Base-by-base conservation (phyloP, 2,329 filamentous ascomycete genomes). In the Exophiala mesophila region DNA sequence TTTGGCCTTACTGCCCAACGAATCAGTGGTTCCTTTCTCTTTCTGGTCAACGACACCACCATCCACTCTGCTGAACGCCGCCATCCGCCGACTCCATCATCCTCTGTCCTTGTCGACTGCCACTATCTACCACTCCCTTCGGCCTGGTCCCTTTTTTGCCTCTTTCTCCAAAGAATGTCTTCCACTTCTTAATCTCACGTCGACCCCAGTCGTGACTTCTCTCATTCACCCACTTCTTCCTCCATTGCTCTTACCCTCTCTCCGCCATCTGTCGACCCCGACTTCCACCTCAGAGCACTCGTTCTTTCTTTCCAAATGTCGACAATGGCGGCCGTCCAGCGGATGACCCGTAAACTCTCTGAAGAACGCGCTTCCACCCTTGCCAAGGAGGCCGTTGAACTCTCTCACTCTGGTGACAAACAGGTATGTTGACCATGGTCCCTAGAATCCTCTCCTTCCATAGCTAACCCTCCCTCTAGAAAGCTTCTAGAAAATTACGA, bases 401-500 rank as follows among this genome's bases (percentile, higher is more conserved):
- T 72, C 50, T 62, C 66, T 33, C 63, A 68, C 52, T 60, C 67
- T 44, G 68, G 68, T 42, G 62, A 69, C 55, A 63, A 63, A 48
- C 66, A 69, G 62, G 69, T 71, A 60, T 32, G 59, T 54, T n/a
- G 34, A 39, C 24, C 32, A 33, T 41, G 24, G 33, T 41, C 24
- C 20, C 13, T 17, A 42, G 17, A 24, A 13, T n/a, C 29, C 30
- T 17, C 17, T 13, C 18, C n/a, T 9, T 17, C 12, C 20, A 6
- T 12, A 18, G 7, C 32, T 34, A 19, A 34, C 16, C 6, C 6
- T 10, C 31, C 45, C 28, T 43, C 17, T 47, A 72, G 69, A 64
- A 67, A 43, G 69, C 68, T 26, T 68, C 67, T 30, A 59, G 67
- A 49, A 70, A 69, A 51, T 60, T 73, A 41, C 65, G 68, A 57